Evolutionary conservation across 2,329 filamentous ascomycete genomes (phyloP).

Genomic region (Pyrenophora teres): DNA sequence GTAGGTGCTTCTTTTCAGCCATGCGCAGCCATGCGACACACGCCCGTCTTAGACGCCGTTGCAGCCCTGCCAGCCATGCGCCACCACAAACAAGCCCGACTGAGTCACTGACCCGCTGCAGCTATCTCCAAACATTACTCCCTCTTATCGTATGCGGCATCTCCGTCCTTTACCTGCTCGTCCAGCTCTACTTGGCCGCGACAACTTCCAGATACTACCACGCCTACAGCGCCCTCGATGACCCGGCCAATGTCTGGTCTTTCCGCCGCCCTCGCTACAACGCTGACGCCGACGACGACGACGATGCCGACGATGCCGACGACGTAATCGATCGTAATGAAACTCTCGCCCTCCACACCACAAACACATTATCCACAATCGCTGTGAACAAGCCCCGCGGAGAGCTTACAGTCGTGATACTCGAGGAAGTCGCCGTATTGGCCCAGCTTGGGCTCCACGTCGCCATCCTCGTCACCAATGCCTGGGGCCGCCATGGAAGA

Average conservation of each 20-base stretch:
- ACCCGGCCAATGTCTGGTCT: conserved; percentile 49
- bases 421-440: conserved; percentile 77
- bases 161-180: conserved; percentile 70
- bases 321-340: conserved; percentile 65
- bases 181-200: conserved; percentile 61
- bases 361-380: conserved; percentile 60
- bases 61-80: conserved; percentile 1
- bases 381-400: conserved; percentile 76
- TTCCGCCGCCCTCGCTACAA: conserved; percentile 36
- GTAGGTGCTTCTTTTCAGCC: conserved; percentile 54
- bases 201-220: conserved; percentile 55
- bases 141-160: conserved; percentile 72
- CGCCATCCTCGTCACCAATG: conserved; percentile 63
- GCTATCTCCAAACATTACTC: conserved; percentile 79
- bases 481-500: conserved; percentile 63
- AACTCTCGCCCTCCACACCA: conserved; percentile 60
- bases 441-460: conserved; percentile 73
- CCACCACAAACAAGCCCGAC: conserved; percentile 1
- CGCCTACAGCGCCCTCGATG: conserved; percentile 63
- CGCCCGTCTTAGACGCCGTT: conserved; percentile 2
- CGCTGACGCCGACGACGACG: conserved; percentile 39
- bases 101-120: conserved; percentile 44
- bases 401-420: conserved; percentile 69
- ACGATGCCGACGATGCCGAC: conserved; percentile 53
- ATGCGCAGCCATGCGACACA: background rate